A percentile compares a stretch with the other conserved stretches of the same genome.
phyloP scores from a whole-genome alignment of 768 basidiomycete genomes.

The Tulasnella calospora region DNA sequence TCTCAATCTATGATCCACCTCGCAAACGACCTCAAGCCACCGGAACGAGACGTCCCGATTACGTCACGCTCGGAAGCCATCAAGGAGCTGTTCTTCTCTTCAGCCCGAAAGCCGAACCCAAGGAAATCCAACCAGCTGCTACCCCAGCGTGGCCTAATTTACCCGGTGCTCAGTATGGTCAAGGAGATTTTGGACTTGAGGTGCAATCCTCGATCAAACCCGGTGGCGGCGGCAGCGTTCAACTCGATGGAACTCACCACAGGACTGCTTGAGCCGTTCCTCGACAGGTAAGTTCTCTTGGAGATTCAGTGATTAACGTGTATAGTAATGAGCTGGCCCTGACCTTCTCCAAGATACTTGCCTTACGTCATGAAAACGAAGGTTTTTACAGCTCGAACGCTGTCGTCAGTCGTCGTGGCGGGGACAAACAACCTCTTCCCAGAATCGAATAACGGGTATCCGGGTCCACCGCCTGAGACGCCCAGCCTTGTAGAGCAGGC shows the following conservation, averaged over 20 bases:
- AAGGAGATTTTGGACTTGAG: constrained; percentile 44
- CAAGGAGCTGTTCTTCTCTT: constrained; percentile 21
- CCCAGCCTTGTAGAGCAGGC: constrained; percentile 74
- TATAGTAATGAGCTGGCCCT: neutral
- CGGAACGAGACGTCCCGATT: constrained; percentile 21
- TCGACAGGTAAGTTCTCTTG: constrained; percentile 50
- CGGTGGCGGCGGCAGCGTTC: constrained; percentile 46
- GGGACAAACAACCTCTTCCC: constrained; percentile 78
- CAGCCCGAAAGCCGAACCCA: neutral
- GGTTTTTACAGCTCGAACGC: constrained; percentile 49
- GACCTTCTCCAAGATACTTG: constrained; percentile 48
- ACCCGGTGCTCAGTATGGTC: constrained; percentile 43
- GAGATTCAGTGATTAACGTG: neutral
- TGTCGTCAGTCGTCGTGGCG: constrained; percentile 51
- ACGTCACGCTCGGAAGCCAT: constrained; percentile 36
- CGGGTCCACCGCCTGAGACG: constrained; percentile 63
- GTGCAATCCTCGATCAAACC: constrained; percentile 37
- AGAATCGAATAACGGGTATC: constrained; percentile 59
- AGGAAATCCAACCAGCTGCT: neutral
- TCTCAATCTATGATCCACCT: constrained; percentile 65
- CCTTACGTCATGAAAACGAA: constrained; percentile 58
- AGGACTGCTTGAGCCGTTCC: constrained; percentile 48
- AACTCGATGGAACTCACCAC: constrained; percentile 47
- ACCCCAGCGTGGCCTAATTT: constrained; percentile 30
- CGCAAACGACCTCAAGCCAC: constrained; percentile 35